Percentiles rank a stretch among this genome's conserved stretches.
These are phyloP conservation scores for Pseudogymnoascus sp. DNA, from an alignment of 2,329 filamentous ascomycete genomes.

Conservation along the genomic window DNA sequence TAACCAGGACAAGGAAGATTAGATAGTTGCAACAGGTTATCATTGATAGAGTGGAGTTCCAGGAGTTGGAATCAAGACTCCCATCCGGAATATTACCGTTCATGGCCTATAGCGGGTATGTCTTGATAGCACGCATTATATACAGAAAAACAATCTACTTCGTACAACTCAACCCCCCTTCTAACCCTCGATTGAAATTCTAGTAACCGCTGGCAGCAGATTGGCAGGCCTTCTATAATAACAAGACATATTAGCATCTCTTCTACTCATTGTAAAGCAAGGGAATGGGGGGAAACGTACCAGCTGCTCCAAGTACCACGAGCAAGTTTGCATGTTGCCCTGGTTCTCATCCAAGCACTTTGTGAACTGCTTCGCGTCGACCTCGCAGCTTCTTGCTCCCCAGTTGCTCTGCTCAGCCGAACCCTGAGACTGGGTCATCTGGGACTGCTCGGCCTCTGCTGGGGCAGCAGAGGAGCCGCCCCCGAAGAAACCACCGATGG, in stretches of 20 bases:
- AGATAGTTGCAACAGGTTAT: constrained; percentile 8
- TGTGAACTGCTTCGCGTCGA: constrained; percentile 78
- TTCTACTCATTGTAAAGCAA: constrained; percentile 6
- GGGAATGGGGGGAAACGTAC: constrained; percentile 29
- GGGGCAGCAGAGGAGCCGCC: constrained; percentile 59
- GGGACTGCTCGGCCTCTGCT: constrained; percentile 43
- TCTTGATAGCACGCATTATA: constrained; percentile 10
- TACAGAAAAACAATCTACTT: constrained; percentile 3
- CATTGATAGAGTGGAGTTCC: constrained; percentile 9
- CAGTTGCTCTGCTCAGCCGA: constrained; percentile 45
- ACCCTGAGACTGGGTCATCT: constrained; percentile 47
- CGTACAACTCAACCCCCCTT: not conserved
- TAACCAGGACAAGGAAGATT: constrained; percentile 12
- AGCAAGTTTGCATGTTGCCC: constrained; percentile 92
- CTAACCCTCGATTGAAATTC: constrained; percentile 16
- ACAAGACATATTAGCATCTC: constrained; percentile 24
- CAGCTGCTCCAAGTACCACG: constrained; percentile 97
- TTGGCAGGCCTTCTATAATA: constrained; percentile 69
- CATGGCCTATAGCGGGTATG: constrained; percentile 8
- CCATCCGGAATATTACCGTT: constrained; percentile 7
- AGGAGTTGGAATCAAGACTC: constrained; percentile 7
- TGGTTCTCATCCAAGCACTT: constrained; percentile 94
- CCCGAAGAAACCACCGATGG: constrained; percentile 80
- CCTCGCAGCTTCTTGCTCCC: constrained; percentile 64
- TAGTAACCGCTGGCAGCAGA: constrained; percentile 68